Evolutionary conservation across 768 basidiomycete genomes (phyloP).

Genomic region (Kwoniella heveanensis): DNA sequence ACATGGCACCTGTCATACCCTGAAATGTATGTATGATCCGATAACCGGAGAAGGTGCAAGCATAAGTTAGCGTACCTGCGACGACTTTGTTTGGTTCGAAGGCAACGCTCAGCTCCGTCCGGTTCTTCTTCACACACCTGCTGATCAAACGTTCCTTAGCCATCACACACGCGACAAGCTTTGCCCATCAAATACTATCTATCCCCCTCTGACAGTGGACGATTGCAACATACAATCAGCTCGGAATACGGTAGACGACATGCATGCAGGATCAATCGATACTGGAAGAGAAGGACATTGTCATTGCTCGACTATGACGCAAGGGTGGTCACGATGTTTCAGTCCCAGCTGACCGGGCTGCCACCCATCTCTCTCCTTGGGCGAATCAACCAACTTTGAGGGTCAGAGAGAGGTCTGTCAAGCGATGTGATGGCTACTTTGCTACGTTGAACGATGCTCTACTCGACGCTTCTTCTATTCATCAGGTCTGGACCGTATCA

Average conservation of each 20-base stretch:
- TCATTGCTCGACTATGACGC: background rate
- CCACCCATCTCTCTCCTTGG: constrained; percentile 7
- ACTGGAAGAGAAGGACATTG: too few relatives aligned
- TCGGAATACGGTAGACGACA: too few relatives aligned
- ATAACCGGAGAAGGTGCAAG: background rate
- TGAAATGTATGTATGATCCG: background rate
- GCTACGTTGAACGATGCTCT: constrained; percentile 19
- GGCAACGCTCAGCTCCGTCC: background rate
- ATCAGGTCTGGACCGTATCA: too few relatives aligned
- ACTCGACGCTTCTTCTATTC: constrained; percentile 4
- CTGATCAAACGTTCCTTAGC: background rate
- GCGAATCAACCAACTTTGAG: background rate
- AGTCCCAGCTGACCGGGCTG: constrained; percentile 13
- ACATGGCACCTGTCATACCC: too few relatives aligned
- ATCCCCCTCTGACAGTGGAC: too few relatives aligned
- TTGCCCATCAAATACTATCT: background rate
- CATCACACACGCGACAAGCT: background rate
- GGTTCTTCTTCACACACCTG: background rate
- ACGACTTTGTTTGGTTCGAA: background rate
- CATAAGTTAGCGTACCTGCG: background rate
- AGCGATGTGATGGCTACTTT: background rate
- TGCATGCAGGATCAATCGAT: background rate
- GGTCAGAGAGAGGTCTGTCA: background rate
- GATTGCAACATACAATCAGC: too few relatives aligned
- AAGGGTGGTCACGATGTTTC: too few relatives aligned